Evolutionary conservation across 2,329 filamentous ascomycete genomes (phyloP).

Genomic region (Didymella keratinophila): DNA sequence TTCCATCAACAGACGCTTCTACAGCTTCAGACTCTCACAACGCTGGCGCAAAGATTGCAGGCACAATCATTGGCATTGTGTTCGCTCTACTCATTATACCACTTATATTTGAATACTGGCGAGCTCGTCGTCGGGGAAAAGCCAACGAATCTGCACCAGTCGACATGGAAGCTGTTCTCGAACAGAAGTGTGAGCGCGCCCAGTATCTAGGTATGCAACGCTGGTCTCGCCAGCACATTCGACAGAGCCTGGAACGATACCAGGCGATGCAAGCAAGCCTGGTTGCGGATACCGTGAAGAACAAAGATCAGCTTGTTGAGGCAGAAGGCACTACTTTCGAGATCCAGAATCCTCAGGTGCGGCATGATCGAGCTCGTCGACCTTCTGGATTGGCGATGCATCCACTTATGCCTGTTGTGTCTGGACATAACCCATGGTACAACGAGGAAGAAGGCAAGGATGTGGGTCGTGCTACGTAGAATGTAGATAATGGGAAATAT

Average conservation of each 20-base stretch:
- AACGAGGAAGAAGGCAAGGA: not conserved
- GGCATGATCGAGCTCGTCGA: not conserved
- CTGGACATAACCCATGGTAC: not conserved
- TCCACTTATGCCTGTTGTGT: not conserved
- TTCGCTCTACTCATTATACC: not conserved
- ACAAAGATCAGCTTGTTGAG: not conserved
- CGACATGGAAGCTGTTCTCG: not conserved
- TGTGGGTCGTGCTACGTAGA: not conserved
- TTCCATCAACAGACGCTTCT: too few species aligned
- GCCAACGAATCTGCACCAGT: not conserved
- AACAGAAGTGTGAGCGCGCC: not conserved
- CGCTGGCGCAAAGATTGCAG: not conserved
- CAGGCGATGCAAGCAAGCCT: not conserved
- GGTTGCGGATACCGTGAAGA: not conserved
- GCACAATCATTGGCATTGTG: not conserved
- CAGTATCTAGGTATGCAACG: not conserved
- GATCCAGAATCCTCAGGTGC: not conserved
- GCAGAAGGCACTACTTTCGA: not conserved
- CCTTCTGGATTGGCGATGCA: constrained; percentile 3
- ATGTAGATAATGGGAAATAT: too few species aligned
- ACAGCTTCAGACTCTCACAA: not conserved
- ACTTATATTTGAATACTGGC: not conserved
- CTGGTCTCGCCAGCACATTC: not conserved
- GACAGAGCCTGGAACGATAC: not conserved
- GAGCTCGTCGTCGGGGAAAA: not conserved